Conservation (phyloP, 768 basidiomycete species). For the Hemileccinum rubropunctum region DNA sequence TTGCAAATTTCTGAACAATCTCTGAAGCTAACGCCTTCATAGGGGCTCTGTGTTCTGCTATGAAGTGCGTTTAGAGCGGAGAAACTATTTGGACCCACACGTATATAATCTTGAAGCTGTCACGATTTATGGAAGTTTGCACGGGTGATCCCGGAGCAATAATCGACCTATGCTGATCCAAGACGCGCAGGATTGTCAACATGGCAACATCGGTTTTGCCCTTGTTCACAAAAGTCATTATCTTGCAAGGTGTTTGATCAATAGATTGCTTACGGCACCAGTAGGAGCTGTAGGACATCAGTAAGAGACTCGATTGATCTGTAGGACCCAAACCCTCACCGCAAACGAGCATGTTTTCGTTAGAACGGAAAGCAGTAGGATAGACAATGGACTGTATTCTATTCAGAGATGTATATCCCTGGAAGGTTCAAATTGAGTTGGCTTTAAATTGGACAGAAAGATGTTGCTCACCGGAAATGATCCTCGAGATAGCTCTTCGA, state of each 20-base stretch:
- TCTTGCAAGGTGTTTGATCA: not conserved
- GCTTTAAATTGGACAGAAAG: not conserved
- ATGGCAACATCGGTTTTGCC: constrained; percentile 99
- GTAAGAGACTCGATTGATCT: not conserved
- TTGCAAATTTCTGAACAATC: constrained; percentile 90
- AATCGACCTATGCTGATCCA: constrained; percentile 62
- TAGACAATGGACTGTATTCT: constrained; percentile 95
- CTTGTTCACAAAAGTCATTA: constrained; percentile 37
- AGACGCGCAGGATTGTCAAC: constrained; percentile 85
- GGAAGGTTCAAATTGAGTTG: not conserved
- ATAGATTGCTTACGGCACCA: constrained; percentile 71
- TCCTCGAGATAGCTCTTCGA: constrained; percentile 73
- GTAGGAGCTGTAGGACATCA: constrained; percentile 70
- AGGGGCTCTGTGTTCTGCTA: constrained; percentile 61
- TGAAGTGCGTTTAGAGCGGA: not conserved
- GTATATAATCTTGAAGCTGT: constrained; percentile 94
- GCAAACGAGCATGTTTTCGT: constrained; percentile 89
- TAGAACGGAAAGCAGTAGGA: constrained; percentile 88
- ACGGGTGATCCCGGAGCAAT: constrained; percentile 31
- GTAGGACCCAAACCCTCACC: constrained; percentile 17
- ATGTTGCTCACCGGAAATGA: constrained; percentile 71
- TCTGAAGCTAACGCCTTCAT: constrained; percentile 99
- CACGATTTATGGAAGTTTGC: constrained; percentile 53
- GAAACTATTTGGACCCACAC: constrained; percentile 52
- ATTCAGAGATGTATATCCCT: constrained; percentile 89